Conservation (phyloP, 768 basidiomycete species). For the Kwoniella botswanensis region DNA sequence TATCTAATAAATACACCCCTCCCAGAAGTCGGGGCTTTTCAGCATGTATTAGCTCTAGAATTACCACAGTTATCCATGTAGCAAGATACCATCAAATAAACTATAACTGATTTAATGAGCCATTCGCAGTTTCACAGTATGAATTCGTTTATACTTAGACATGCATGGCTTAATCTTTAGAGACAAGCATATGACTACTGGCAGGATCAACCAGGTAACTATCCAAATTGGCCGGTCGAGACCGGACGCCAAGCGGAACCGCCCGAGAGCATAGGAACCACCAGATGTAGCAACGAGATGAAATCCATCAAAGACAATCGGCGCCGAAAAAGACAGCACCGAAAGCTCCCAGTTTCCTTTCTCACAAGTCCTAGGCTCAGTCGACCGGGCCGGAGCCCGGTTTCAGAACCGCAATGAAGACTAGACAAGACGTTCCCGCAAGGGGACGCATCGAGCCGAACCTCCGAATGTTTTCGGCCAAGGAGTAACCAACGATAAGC, state of each 20-base stretch:
- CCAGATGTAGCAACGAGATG: conserved; percentile 12
- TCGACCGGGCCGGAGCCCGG: conserved; percentile 55
- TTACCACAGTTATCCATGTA: conserved; percentile 82
- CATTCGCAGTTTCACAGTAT: conserved; percentile 79
- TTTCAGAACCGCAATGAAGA: conserved; percentile 57
- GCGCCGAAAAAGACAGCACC: not conserved
- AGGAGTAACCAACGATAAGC: conserved; percentile 59
- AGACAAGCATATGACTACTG: conserved; percentile 84
- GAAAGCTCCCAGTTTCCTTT: conserved; percentile 61
- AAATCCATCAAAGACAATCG: not conserved
- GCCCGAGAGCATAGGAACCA: not conserved
- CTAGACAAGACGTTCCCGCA: conserved; percentile 48
- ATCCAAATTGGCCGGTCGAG: conserved; percentile 58
- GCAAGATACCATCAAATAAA: conserved; percentile 77
- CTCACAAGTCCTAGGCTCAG: conserved; percentile 62
- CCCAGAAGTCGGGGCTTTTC: conserved; percentile 71
- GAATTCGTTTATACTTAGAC: conserved; percentile 76
- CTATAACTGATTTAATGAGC: conserved; percentile 84
- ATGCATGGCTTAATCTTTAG: conserved; percentile 84
- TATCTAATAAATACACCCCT: conserved; percentile 77
- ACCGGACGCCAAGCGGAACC: not conserved
- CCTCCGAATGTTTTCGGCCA: conserved; percentile 58
- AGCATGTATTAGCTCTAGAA: conserved; percentile 79
- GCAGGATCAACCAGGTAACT: conserved; percentile 85
- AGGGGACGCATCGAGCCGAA: conserved; percentile 49